Evolutionary conservation across 2,329 filamentous ascomycete species (phyloP).

Genomic region (Cladosporium colombiae): DNA sequence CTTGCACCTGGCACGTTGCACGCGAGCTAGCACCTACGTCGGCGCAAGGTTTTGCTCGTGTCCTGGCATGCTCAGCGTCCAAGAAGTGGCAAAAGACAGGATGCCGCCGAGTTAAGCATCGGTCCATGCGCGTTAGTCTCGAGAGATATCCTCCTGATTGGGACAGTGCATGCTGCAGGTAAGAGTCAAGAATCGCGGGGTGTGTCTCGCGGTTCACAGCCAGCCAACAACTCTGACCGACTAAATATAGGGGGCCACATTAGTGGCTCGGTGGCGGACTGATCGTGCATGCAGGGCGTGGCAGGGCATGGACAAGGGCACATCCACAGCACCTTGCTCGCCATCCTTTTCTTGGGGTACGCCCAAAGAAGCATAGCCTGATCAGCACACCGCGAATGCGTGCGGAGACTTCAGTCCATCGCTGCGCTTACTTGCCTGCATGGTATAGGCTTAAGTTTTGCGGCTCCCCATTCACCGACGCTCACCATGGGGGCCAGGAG

Average conservation of each 20-base stretch:
- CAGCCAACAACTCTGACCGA: background rate
- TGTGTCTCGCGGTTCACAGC: conserved; percentile 3
- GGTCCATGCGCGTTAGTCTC: conserved; percentile 4
- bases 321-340: background rate
- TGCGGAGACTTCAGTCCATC: conserved; percentile 7
- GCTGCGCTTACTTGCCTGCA: conserved; percentile 5
- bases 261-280: background rate
- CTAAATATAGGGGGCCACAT: conserved; percentile 6
- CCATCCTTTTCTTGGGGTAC: background rate
- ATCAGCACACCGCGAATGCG: conserved; percentile 5
- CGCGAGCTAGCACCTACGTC: background rate
- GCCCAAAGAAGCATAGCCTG: conserved; percentile 11
- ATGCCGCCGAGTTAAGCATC: conserved; percentile 15
- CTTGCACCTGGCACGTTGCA: background rate
- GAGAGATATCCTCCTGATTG: background rate
- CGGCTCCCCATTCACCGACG: conserved; percentile 16
- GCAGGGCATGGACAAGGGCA: background rate
- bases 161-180: background rate
- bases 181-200: conserved; percentile 6
- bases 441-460: conserved; percentile 4
- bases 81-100: background rate
- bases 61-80: conserved; percentile 1
- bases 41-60: conserved; percentile 3
- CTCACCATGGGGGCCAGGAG: background rate
- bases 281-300: conserved; percentile 7